Base-by-base conservation (phyloP, 139 green algal species). In the Chlamydomonas sphaeroides region DNA sequence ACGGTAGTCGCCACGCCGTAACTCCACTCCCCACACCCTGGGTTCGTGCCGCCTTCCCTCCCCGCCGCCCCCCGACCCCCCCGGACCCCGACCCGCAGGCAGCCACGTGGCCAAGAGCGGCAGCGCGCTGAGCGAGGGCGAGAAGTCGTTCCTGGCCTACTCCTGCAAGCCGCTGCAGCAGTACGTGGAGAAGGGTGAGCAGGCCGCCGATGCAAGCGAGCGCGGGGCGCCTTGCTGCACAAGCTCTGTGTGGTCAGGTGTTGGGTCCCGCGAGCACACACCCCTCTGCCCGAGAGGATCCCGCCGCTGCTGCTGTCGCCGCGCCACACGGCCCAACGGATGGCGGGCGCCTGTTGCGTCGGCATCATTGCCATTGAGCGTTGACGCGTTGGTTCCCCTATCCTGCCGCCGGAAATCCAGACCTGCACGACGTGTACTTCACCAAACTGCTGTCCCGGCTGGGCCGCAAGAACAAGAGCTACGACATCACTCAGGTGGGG, bases 391-490 rank as follows among this genome's bases (percentile, higher is more conserved):
- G 14, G 2, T 28, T 30, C 30, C 26, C 28, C 28, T 21, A 15
- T 65, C 57, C 57, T 36, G 6, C 57, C 8, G 5, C 57, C 28
- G 14, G 30, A 23, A 33, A 2, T 20, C 65, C 65, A 70, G 65
- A 70, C 33, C 65, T 70, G 2, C 65, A 48, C 35, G 36, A 70
- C 35, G 36, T 70, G 3, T 70, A 30, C 65, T 48, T 48, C 35
- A 70, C 65, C 35, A 70, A 70, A 21, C 20, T 70, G 65, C 65
- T 70, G 35, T 48, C 35, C 10, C 65, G 65, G 11, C 35, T 70
- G 65, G 65, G 65, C 14, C 65, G 65, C 65, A 70, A 70, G 65
- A 45, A 20, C 65, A 70, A 70, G 65, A 45, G 23, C 65, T 70
- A 48, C 36, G 65, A 70, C 35, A 48, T 70, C 26, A 42, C 35